Percentiles rank a stretch among this genome's conserved stretches.
Conservation (phyloP, 2,329 filamentous ascomycete species). For the Metarhizium sp. region DNA sequence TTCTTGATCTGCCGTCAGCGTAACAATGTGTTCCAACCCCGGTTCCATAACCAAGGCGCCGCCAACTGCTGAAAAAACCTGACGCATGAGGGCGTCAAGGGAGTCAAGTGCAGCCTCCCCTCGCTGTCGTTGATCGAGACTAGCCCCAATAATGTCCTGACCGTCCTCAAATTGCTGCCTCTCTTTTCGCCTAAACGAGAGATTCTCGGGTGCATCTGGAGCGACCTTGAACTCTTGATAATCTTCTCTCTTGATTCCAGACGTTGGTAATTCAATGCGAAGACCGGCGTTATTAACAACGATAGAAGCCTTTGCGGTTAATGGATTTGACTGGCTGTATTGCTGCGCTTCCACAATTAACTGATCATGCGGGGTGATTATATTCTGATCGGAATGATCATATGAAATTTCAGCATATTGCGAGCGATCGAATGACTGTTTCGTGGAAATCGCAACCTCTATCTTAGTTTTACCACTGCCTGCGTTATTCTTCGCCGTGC, state of each 20-base stretch:
- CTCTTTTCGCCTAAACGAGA: slow-evolving; percentile 47
- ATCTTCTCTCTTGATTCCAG: slow-evolving; percentile 41
- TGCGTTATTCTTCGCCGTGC: background rate
- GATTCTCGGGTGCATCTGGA: slow-evolving; percentile 34
- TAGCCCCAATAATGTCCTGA: slow-evolving; percentile 48
- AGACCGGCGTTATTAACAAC: slow-evolving; percentile 20
- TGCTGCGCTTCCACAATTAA: slow-evolving; percentile 7
- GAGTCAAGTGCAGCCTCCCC: slow-evolving; percentile 65
- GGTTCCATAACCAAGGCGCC: slow-evolving; percentile 48
- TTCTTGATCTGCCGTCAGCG: slow-evolving; percentile 47
- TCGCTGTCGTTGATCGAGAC: slow-evolving; percentile 72
- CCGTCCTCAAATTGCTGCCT: slow-evolving; percentile 38
- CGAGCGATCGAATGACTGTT: slow-evolving; percentile 27
- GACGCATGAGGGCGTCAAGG: slow-evolving; percentile 59
- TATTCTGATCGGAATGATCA: slow-evolving; percentile 8
- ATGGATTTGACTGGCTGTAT: slow-evolving; percentile 4
- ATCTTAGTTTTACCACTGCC: slow-evolving; percentile 22
- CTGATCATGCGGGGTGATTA: slow-evolving; percentile 9
- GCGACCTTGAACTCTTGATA: slow-evolving; percentile 39
- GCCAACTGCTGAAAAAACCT: slow-evolving; percentile 71
- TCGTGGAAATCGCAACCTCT: slow-evolving; percentile 39
- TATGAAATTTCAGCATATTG: slow-evolving; percentile 24
- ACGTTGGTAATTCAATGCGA: slow-evolving; percentile 36
- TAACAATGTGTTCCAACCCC: slow-evolving; percentile 44
- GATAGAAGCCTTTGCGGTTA: background rate